Conservation (phyloP, 2,329 filamentous ascomycete species). For the Neofusicoccum sp. region DNA sequence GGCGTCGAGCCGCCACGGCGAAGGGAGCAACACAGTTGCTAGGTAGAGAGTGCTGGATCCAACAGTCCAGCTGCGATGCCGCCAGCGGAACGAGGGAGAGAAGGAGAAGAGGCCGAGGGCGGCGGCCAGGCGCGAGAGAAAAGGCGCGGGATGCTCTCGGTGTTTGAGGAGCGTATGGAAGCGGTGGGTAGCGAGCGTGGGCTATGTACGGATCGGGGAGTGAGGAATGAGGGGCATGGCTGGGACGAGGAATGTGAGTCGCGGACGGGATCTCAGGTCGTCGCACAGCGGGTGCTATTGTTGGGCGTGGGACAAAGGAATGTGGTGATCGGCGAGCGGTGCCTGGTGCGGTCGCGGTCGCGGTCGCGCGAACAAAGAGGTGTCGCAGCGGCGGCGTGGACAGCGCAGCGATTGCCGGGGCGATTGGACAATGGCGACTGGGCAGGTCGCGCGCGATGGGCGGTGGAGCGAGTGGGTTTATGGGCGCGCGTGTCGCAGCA, state of each 20-base stretch:
- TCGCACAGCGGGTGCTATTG: conserved; percentile 18
- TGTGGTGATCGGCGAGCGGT: conserved; percentile 6
- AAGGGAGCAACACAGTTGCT: conserved; percentile 10
- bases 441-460: conserved; percentile 1
- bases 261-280: not conserved
- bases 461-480: conserved; percentile 5
- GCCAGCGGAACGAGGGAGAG: conserved; percentile 5
- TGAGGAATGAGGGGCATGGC: conserved; percentile 13
- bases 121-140: not conserved
- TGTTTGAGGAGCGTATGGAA: conserved; percentile 1
- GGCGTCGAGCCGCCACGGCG: conserved; percentile 5
- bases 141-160: not conserved
- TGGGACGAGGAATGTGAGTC: not conserved
- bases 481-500: conserved; percentile 1
- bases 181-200: conserved; percentile 4
- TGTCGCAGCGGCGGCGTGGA: not conserved
- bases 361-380: conserved; percentile 2
- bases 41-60: not conserved
- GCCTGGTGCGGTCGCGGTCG: not conserved
- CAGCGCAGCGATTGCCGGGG: not conserved
- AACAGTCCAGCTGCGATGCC: conserved; percentile 16
- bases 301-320: conserved; percentile 17
- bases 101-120: not conserved
- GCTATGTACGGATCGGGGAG: conserved; percentile 10
- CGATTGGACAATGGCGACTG: not conserved